Evolutionary conservation across 768 basidiomycete genomes (phyloP).

Genomic region (Boletus subparvulus): DNA sequence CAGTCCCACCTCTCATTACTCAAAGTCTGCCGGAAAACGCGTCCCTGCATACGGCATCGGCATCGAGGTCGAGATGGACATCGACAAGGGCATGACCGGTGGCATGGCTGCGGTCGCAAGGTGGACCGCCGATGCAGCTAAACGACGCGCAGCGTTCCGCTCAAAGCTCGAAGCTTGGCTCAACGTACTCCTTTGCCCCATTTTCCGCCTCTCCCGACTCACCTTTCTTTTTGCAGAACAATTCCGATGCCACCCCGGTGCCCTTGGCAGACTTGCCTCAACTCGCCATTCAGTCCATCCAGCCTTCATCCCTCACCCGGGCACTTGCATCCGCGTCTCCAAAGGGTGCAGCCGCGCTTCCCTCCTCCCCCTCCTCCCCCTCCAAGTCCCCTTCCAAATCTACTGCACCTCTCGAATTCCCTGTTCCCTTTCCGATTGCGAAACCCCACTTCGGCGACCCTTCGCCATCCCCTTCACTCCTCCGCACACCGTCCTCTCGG

Average conservation of each 20-base stretch:
- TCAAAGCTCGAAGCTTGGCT: constrained; percentile 65
- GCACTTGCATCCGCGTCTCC: constrained; percentile 74
- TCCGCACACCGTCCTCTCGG: constrained; percentile 62
- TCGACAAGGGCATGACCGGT: constrained; percentile 73
- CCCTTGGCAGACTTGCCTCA: constrained; percentile 67
- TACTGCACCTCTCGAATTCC: constrained; percentile 19
- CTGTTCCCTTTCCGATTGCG: constrained; percentile 48
- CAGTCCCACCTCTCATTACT: constrained; percentile 69
- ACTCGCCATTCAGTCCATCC: constrained; percentile 44
- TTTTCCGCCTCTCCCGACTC: neutral
- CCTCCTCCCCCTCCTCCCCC: constrained; percentile 37
- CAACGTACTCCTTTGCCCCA: constrained; percentile 41
- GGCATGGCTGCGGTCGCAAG: constrained; percentile 90
- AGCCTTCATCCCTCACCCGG: constrained; percentile 68
- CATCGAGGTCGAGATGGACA: constrained; percentile 83
- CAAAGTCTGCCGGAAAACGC: constrained; percentile 62
- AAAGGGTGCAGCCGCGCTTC: constrained; percentile 42
- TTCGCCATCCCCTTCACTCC: constrained; percentile 52
- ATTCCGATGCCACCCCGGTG: constrained; percentile 43
- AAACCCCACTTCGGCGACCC: constrained; percentile 34
- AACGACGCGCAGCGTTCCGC: constrained; percentile 56
- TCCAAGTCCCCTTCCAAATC: constrained; percentile 42
- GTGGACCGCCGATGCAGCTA: constrained; percentile 74
- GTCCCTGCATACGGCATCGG: constrained; percentile 82
- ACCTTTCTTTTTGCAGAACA: constrained; percentile 43